Base-by-base conservation (phyloP, 2,329 filamentous ascomycete genomes). In the Zymoseptoria tritici region DNA sequence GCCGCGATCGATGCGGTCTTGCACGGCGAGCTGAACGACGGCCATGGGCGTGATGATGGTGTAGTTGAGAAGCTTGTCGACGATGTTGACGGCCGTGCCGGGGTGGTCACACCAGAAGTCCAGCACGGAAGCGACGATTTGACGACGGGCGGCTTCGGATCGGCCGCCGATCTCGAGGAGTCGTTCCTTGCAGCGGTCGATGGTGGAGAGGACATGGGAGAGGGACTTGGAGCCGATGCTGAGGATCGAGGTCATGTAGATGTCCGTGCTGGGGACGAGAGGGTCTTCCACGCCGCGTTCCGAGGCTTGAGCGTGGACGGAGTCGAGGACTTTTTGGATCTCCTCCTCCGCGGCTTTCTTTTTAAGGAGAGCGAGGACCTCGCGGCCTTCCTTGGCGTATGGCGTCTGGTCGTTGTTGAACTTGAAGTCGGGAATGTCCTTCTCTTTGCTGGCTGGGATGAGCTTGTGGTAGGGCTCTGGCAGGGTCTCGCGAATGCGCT, bases 61-160 rank as follows among this genome's bases (percentile, higher is more conserved):
- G 78, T 97, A 99, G 77, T 97, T 99, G 67, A 99, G 86, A 4
- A 99, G 83, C 76, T 97, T 97, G 79, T 97, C 93, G 60, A 97
- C 83, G 68, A 99, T 96, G 67, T 89, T 90, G 66, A 97, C 85
- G 2, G 91, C 94, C 51, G 95, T 87, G 61, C 94, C 94, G 0
- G 93, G 91, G 69, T 99, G 93, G 31, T 93, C 87, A 53, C 84
- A 83, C 94, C 94, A 99, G 79, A 97, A 99, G 49, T 86, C 82
- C 79, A 97, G 90, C 49, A 97, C 91, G 4, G 90, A 90, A 4
- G 87, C 85, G 67, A 97, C 89, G 70, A 99, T 96, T 75, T 99
- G 94, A 50, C 86, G 83, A 49, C 91, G 85, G 1, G 91, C 91
- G 2, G 83, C 82, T 60, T 91, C 84, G 0, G 89, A 93, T 52